These are phyloP conservation scores for Dothistroma septosporum DNA, from an alignment of 2,329 filamentous ascomycete genomes.

Conservation along the genomic window DNA sequence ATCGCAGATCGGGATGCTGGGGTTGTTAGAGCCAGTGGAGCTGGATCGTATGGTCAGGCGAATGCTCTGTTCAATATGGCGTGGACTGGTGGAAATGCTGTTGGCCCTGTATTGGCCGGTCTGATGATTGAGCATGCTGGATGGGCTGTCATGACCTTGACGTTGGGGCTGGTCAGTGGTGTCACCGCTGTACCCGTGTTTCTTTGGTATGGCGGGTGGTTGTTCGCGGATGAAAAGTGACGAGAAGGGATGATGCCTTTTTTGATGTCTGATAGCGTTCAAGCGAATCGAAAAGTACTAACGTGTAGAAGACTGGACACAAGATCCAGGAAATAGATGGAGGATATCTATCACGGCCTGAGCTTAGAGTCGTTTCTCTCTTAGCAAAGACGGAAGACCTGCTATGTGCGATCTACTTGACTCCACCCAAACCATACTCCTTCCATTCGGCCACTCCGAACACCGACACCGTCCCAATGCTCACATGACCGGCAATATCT, in stretches of 20 bases:
- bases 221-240: neutral
- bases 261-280: conserved; percentile 2
- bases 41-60: conserved; percentile 46
- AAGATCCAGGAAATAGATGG: too few species aligned
- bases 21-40: conserved; percentile 19
- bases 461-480: too few species aligned
- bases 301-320: too few species aligned
- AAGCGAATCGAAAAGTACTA: neutral
- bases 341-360: too few species aligned
- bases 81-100: conserved; percentile 23
- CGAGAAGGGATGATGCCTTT: neutral
- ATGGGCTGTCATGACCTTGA: conserved; percentile 25
- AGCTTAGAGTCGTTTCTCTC: too few species aligned
- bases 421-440: too few species aligned
- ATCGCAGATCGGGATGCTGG: conserved; percentile 9
- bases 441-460: too few species aligned
- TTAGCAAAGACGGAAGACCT: too few species aligned
- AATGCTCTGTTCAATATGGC: conserved; percentile 43
- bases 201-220: conserved; percentile 20
- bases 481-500: too few species aligned
- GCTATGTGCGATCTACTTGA: too few species aligned
- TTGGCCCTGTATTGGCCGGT: conserved; percentile 27
- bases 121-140: conserved; percentile 24
- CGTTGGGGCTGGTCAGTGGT: conserved; percentile 37
- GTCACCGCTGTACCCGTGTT: conserved; percentile 47